A percentile compares a stretch with the other conserved stretches of the same genome.
phyloP scores from a whole-genome alignment of 495 filamentous ascomycete genomes.

The Polyplosphaeria fusca region DNA sequence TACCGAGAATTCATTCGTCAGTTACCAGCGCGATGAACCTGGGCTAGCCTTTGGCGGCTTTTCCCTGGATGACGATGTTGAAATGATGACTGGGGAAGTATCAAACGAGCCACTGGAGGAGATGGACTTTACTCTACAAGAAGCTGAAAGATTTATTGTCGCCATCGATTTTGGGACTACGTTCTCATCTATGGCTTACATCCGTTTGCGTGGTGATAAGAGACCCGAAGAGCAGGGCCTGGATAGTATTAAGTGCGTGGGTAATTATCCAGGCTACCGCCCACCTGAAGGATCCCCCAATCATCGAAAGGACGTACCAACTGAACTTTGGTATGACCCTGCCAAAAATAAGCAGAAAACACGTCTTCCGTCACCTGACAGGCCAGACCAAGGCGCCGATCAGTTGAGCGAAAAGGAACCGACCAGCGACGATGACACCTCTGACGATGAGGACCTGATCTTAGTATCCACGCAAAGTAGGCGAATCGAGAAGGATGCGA shows the following conservation, averaged over 20 bases:
- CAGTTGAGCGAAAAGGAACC: no score
- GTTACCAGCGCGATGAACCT: no score
- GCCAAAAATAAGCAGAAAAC: background rate
- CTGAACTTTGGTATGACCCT: constrained; percentile 3
- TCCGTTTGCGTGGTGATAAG: background rate
- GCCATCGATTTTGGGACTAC: constrained; percentile 5
- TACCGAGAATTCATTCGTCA: no score
- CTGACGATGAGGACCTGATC: no score
- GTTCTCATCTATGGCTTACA: constrained; percentile 5
- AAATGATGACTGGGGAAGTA: background rate
- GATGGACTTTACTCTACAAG: no score
- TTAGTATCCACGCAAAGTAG: no score
- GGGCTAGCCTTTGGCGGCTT: no score
- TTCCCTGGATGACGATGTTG: background rate
- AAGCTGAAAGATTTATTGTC: background rate
- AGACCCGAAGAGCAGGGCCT: background rate
- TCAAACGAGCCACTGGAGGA: background rate
- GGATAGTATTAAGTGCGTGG: background rate
- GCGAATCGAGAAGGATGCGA: no score
- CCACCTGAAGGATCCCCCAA: background rate
- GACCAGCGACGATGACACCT: no score
- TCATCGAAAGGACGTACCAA: constrained; percentile 1
- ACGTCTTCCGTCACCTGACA: no score
- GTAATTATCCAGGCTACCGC: constrained; percentile 2
- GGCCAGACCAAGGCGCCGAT: no score